phyloP scores from a whole-genome alignment of 768 basidiomycete species.

The Cubamyces lactineus region DNA sequence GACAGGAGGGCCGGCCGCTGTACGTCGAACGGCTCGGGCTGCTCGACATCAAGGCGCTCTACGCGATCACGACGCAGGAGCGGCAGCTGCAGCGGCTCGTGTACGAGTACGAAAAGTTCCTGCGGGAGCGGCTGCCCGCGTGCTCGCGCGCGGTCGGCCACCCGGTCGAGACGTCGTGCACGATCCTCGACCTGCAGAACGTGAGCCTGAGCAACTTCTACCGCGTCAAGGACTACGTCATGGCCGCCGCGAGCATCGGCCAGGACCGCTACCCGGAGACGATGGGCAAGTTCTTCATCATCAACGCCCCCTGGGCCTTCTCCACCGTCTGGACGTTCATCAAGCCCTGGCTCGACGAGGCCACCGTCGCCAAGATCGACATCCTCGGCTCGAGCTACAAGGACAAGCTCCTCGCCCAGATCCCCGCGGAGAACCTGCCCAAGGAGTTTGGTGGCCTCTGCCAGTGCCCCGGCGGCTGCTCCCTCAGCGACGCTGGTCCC shows the following conservation, averaged over 20 bases:
- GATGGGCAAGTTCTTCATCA: constrained; percentile 99
- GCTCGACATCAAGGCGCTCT: constrained; percentile 85
- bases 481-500: constrained; percentile 87
- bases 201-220: constrained; percentile 80
- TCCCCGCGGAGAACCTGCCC: constrained; percentile 82
- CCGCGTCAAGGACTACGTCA: constrained; percentile 91
- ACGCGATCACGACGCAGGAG: constrained; percentile 80
- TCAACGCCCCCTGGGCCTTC: constrained; percentile 96
- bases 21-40: constrained; percentile 94
- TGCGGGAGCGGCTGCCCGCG: constrained; percentile 79
- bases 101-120: constrained; percentile 90
- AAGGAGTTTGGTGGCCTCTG: constrained; percentile 85
- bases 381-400: constrained; percentile 82
- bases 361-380: constrained; percentile 93
- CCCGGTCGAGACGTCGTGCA: constrained; percentile 96
- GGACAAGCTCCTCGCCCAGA: constrained; percentile 78
- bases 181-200: constrained; percentile 87
- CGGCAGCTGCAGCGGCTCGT: constrained; percentile 89
- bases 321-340: constrained; percentile 84
- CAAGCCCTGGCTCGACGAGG: constrained; percentile 94
- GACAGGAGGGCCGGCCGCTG: constrained; percentile 89
- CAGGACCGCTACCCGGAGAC: constrained; percentile 92
- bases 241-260: constrained; percentile 72
- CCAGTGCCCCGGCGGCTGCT: constrained; percentile 78
- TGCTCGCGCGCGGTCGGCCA: constrained; percentile 73